Evolutionary conservation across 176 grass and related monocot genomes (phyloP), one percentile per base, ranked within the genome.

Genomic region (Carex scoparia): DNA sequence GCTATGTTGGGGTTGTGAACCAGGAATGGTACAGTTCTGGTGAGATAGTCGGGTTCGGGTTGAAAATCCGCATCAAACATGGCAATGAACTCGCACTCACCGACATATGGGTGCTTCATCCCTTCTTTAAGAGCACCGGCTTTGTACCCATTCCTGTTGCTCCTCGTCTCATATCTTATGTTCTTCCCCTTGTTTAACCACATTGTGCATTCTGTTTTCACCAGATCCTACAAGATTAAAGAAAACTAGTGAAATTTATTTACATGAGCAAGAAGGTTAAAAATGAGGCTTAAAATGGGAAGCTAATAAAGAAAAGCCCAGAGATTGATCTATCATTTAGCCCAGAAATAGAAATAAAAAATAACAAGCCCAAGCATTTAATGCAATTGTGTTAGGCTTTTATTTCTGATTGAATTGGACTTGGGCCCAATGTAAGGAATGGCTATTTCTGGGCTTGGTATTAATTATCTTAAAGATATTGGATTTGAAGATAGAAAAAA

Each of bases 11-110:
- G 15, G 57, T 87, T 87, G 38, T 85, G 64, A 55, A 84, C 66
- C 16, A 89, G 71, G 40, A 89, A 89, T 13, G 87, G 87, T 42
- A 84, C 30, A 2, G 81, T 87, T 48, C 66, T 44, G 3, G 61
- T 2, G 7, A 91, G 87, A 68, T 87, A 89, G 27, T 91, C 85
- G 0, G 78, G 12, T 3, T 33, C 59, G 0, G 87, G 87, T 15
- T 75, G 84, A 57, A 91, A 94, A 27, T 85, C 86, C 10, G 81
- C 84, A 57, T 87, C 88, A 42, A 91, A 86, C 86, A 90, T 86
- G 70, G 88, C 84, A 58, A 83, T 84, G 32, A n/a, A 87, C 40
- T 88, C 79, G 60, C 90, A 86, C 0, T 78, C 28, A 11, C 9
- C 23, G 7, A 92, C 88, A 8, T 90, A 92, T 15, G 32, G 27